phyloP scores from a whole-genome alignment of 306 rosid species.

The Begonia loranthoides region DNA sequence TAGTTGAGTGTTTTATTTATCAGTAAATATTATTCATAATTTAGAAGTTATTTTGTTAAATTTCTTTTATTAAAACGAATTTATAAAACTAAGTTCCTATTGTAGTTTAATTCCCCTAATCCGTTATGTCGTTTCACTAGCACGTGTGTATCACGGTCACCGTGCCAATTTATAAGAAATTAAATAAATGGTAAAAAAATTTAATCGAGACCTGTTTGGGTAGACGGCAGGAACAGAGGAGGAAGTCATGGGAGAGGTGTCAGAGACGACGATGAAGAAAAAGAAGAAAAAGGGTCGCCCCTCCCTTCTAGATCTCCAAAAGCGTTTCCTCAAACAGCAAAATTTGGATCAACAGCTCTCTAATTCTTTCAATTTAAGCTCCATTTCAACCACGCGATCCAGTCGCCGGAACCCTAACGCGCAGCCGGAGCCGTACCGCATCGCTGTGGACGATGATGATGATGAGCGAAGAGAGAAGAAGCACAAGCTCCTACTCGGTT shows the following conservation, averaged over 20 bases:
- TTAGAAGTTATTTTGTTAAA: too few species aligned
- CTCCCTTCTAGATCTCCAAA: slow-evolving; percentile 93
- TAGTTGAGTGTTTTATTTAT: too few species aligned
- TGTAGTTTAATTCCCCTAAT: too few species aligned
- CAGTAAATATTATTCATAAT: too few species aligned
- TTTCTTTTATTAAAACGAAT: too few species aligned
- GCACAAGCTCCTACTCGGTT: slow-evolving; percentile 53
- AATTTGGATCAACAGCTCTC: slow-evolving; percentile 24
- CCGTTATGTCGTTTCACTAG: too few species aligned
- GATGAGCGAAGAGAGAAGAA: slow-evolving; percentile 68
- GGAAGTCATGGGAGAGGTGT: slow-evolving; percentile 49
- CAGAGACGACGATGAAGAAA: slow-evolving; percentile 51
- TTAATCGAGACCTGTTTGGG: slow-evolving; percentile 12
- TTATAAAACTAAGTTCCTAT: too few species aligned
- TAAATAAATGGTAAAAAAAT: neutral
- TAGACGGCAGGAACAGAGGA: slow-evolving; percentile 30
- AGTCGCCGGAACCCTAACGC: slow-evolving; percentile 15
- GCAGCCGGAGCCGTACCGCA: slow-evolving; percentile 7
- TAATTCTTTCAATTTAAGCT: slow-evolving; percentile 18
- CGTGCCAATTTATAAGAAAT: neutral
- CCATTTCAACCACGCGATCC: slow-evolving; percentile 19
- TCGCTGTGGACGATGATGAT: slow-evolving; percentile 37
- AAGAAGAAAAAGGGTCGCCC: slow-evolving; percentile 97
- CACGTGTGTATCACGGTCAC: too few species aligned
- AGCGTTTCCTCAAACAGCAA: slow-evolving; percentile 54